A percentile compares a stretch with the other conserved stretches of the same genome.
These are phyloP conservation scores for Dichotomopilus funicola DNA, from an alignment of 2,329 filamentous ascomycete species.

Conservation along the genomic window DNA sequence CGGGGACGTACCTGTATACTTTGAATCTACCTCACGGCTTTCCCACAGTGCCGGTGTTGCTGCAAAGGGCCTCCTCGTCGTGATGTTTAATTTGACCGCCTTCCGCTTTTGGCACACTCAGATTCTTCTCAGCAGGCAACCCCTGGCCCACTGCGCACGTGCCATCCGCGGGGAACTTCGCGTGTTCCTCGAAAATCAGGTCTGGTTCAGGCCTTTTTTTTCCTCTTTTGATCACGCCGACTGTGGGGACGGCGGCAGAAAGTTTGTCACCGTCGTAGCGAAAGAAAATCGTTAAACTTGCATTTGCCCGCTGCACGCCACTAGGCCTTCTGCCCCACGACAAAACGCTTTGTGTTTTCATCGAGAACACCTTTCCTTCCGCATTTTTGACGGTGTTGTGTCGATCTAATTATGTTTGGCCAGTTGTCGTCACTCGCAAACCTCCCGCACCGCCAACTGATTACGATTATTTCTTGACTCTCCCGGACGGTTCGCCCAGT, in stretches of 20 bases:
- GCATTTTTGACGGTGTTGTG: not conserved
- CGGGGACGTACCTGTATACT: no score
- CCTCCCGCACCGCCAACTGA: constrained; percentile 5
- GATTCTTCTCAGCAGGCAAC: constrained; percentile 8
- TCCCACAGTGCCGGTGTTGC: no score
- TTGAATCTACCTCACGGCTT: no score
- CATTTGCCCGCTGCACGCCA: no score
- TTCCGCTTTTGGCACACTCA: not conserved
- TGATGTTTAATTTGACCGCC: not conserved
- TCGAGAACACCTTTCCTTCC: not conserved
- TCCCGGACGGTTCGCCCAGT: not conserved
- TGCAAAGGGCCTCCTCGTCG: not conserved
- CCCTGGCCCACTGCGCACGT: constrained; percentile 12
- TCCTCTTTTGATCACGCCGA: constrained; percentile 3
- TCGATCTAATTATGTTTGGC: constrained; percentile 13
- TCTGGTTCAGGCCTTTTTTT: constrained; percentile 13
- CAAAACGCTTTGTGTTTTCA: not conserved
- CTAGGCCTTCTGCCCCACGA: not conserved
- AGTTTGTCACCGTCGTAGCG: not conserved
- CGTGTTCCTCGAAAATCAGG: constrained; percentile 6
- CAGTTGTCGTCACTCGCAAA: not conserved
- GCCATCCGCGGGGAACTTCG: constrained; percentile 17
- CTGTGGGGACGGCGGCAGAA: constrained; percentile 2
- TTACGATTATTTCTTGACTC: constrained; percentile 1
- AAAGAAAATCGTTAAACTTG: no score